These are phyloP conservation scores for Leptographium radiaticola DNA, from an alignment of 2,329 filamentous ascomycete species.

Conservation along the genomic window DNA sequence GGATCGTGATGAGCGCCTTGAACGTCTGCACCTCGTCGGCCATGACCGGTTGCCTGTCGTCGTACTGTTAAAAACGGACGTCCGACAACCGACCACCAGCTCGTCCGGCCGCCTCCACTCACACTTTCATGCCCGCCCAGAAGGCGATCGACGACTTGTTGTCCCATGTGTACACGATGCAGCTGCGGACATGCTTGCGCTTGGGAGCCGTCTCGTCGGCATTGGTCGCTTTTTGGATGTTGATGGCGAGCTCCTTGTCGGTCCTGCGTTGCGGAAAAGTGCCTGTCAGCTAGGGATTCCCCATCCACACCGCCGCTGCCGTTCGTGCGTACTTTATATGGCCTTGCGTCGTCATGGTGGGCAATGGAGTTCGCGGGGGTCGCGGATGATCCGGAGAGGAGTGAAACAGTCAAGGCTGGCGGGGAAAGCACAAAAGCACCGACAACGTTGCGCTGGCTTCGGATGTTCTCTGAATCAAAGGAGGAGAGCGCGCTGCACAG, in stretches of 20 bases:
- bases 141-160: slow-evolving; percentile 92
- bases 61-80: too few species aligned
- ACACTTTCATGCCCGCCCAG: slow-evolving; percentile 98
- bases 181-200: slow-evolving; percentile 91
- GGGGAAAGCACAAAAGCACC: not conserved
- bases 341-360: slow-evolving; percentile 11
- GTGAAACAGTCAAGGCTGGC: not conserved
- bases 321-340: slow-evolving; percentile 10
- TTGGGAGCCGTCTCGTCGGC: slow-evolving; percentile 56
- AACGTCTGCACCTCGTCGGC: slow-evolving; percentile 98
- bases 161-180: slow-evolving; percentile 98
- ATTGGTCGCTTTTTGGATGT: slow-evolving; percentile 58
- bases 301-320: not conserved
- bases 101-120: not conserved
- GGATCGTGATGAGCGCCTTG: slow-evolving; percentile 92
- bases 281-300: not conserved
- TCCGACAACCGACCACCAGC: not conserved
- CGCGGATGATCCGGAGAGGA: slow-evolving; percentile 1
- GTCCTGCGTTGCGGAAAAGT: slow-evolving; percentile 30
- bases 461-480: too few species aligned
- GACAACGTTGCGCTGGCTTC: too few species aligned
- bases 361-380: not conserved
- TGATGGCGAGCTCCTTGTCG: slow-evolving; percentile 55
- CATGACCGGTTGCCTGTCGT: slow-evolving; percentile 75
- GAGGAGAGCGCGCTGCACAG: too few species aligned